A percentile compares a stretch with the other conserved stretches of the same genome.
These are phyloP conservation scores for Copromyces sp. DNA, from an alignment of 495 filamentous ascomycete species.

Conservation along the genomic window DNA sequence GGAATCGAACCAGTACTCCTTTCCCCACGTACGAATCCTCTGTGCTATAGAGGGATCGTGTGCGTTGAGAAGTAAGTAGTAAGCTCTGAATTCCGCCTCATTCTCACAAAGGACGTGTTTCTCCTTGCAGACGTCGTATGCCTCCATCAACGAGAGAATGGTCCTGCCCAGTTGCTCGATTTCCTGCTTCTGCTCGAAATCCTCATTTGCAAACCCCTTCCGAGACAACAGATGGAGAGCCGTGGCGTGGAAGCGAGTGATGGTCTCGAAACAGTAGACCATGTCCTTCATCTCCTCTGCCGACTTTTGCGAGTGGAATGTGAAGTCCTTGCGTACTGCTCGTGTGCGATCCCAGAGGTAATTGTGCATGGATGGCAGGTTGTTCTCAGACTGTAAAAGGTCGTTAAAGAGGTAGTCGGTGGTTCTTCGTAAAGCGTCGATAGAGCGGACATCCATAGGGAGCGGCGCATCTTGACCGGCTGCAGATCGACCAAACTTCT, in stretches of 20 bases:
- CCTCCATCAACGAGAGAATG: constrained; percentile 75
- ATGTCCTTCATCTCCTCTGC: constrained; percentile 52
- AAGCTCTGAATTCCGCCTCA: constrained; percentile 84
- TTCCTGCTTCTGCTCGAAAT: constrained; percentile 84
- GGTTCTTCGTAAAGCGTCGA: constrained; percentile 60
- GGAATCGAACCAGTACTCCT: constrained; percentile 58
- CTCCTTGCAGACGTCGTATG: constrained; percentile 65
- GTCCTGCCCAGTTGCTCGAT: constrained; percentile 85
- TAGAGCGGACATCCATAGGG: constrained; percentile 84
- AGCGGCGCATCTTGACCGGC: constrained; percentile 87
- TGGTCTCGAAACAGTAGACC: constrained; percentile 78
- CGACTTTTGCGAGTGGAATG: constrained; percentile 62
- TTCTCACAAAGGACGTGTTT: constrained; percentile 45
- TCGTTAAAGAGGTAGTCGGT: constrained; percentile 75
- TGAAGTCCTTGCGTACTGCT: constrained; percentile 88
- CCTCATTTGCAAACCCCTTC: constrained; percentile 48
- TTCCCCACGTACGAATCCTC: constrained; percentile 66
- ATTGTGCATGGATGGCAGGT: constrained; percentile 61
- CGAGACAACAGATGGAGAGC: constrained; percentile 74
- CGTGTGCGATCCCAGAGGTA: constrained; percentile 93
- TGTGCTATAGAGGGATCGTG: constrained; percentile 66
- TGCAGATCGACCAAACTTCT: constrained; percentile 80
- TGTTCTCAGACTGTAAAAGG: constrained; percentile 53
- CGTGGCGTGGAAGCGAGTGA: constrained; percentile 83
- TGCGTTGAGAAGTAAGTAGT: constrained; percentile 77